A percentile compares a stretch with the other conserved stretches of the same genome.
These are phyloP conservation scores for Xeromyces bisporus DNA, from an alignment of 495 filamentous ascomycete species.

Conservation along the genomic window DNA sequence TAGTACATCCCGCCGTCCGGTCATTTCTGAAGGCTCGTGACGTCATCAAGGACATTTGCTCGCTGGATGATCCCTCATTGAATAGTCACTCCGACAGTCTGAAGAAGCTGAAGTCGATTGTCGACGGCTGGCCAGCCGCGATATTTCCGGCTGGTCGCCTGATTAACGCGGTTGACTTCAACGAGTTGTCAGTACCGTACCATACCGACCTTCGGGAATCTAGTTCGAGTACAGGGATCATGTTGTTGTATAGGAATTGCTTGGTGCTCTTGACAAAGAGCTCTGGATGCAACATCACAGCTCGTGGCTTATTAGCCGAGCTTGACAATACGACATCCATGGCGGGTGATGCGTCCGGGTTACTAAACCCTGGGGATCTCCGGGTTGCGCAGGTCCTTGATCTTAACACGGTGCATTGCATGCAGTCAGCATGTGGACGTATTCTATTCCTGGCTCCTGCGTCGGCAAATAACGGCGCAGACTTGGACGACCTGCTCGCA, in stretches of 20 bases:
- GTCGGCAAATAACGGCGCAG: constrained; percentile 34
- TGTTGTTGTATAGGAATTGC: constrained; percentile 73
- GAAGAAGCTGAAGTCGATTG: constrained; percentile 53
- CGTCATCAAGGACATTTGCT: constrained; percentile 87
- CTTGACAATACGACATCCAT: constrained; percentile 44
- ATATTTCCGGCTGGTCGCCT: constrained; percentile 61
- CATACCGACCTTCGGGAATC: constrained; percentile 19
- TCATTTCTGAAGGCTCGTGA: constrained; percentile 71
- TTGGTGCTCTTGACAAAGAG: constrained; percentile 60
- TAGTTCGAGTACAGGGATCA: constrained; percentile 41
- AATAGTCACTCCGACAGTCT: constrained; percentile 52
- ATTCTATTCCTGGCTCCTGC: constrained; percentile 54
- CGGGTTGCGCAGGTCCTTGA: constrained; percentile 55
- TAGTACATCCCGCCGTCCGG: constrained; percentile 65
- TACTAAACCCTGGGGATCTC: constrained; percentile 36
- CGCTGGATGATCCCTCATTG: constrained; percentile 49
- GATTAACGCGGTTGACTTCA: constrained; percentile 68
- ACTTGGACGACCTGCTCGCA: constrained; percentile 37
- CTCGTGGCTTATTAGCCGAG: constrained; percentile 65
- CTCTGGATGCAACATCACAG: constrained; percentile 41
- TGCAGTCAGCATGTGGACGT: constrained; percentile 56
- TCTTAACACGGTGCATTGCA: constrained; percentile 55
- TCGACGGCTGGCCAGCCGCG: constrained; percentile 63
- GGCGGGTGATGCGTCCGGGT: constrained; percentile 21
- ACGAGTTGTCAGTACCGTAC: constrained; percentile 64